A percentile compares a stretch with the other conserved stretches of the same genome.
phyloP scores from a whole-genome alignment of 1,284 basidiomycete species.

The Cryptococcus sp. region DNA sequence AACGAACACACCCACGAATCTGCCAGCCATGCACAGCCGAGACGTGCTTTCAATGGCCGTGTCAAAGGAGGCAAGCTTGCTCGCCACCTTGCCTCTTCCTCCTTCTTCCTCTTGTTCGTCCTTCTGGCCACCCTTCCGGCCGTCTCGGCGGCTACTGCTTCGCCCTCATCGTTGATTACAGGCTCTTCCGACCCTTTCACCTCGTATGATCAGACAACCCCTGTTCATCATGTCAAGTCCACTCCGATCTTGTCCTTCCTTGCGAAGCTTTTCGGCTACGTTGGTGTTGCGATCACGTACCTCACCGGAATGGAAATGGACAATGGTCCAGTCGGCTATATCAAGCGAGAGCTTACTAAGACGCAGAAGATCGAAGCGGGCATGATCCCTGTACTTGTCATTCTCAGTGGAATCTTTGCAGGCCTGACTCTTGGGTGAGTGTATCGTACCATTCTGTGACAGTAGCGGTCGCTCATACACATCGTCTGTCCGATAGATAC shows the following conservation, averaged over 20 bases:
- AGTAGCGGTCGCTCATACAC: background rate
- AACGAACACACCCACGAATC: background rate
- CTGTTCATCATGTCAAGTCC: background rate
- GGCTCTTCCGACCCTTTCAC: constrained; percentile 13
- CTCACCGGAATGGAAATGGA: constrained; percentile 1
- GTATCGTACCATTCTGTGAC: background rate
- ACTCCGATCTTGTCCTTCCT: constrained; percentile 21
- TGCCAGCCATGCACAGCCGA: background rate
- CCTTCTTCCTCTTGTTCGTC: constrained; percentile 7
- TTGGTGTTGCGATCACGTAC: background rate
- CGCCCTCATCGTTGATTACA: background rate
- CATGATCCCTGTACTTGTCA: constrained; percentile 62
- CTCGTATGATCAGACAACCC: constrained; percentile 4
- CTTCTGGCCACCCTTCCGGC: constrained; percentile 1
- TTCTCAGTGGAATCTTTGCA: constrained; percentile 64
- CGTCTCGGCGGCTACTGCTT: no score
- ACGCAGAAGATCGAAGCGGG: constrained; percentile 47
- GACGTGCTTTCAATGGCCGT: background rate
- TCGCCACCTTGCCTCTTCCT: background rate
- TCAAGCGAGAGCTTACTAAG: constrained; percentile 15
- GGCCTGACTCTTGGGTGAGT: constrained; percentile 52
- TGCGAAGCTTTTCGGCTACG: constrained; percentile 8
- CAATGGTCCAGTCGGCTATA: background rate
- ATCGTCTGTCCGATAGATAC: constrained; percentile 69
- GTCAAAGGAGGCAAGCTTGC: background rate